Evolutionary conservation across 2,329 filamentous ascomycete species (phyloP).

Genomic region (Didymella sp.): DNA sequence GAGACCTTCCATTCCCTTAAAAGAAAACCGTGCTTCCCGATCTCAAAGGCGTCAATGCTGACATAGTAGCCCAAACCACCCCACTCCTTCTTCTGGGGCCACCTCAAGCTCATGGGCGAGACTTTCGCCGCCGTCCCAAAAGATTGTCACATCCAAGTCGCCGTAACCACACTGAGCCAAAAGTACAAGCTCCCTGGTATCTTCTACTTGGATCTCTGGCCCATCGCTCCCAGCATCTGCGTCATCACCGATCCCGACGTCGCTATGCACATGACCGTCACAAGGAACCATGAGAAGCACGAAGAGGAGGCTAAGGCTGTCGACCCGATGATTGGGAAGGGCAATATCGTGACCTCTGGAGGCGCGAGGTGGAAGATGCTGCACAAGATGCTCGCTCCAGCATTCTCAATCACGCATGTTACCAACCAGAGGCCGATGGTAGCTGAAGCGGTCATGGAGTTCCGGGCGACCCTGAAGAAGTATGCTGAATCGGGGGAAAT

Average conservation of each 20-base stretch:
- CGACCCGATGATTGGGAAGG: conserved; percentile 36
- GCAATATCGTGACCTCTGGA: conserved; percentile 41
- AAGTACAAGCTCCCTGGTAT: conserved; percentile 45
- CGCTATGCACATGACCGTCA: conserved; percentile 48
- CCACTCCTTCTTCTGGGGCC: conserved; percentile 52
- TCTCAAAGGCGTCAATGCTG: background rate
- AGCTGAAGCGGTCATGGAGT: conserved; percentile 44
- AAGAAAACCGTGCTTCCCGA: no score
- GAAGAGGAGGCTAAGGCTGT: conserved; percentile 23
- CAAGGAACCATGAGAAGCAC: conserved; percentile 46
- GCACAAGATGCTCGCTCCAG: conserved; percentile 47
- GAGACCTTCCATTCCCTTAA: background rate
- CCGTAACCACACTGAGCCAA: conserved; percentile 44
- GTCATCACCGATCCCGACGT: conserved; percentile 51
- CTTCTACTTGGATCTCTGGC: conserved; percentile 58
- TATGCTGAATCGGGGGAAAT: conserved; percentile 29
- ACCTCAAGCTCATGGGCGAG: conserved; percentile 50
- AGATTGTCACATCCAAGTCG: conserved; percentile 47
- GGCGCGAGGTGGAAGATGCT: conserved; percentile 47
- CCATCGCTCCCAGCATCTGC: conserved; percentile 39
- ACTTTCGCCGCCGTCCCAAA: conserved; percentile 43
- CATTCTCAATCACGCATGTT: conserved; percentile 43
- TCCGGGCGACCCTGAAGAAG: conserved; percentile 33
- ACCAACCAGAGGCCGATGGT: conserved; percentile 41
- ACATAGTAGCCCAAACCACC: conserved; percentile 50